Base-by-base conservation (phyloP, 352 stramenopile species). In the Pythium biforme region DNA sequence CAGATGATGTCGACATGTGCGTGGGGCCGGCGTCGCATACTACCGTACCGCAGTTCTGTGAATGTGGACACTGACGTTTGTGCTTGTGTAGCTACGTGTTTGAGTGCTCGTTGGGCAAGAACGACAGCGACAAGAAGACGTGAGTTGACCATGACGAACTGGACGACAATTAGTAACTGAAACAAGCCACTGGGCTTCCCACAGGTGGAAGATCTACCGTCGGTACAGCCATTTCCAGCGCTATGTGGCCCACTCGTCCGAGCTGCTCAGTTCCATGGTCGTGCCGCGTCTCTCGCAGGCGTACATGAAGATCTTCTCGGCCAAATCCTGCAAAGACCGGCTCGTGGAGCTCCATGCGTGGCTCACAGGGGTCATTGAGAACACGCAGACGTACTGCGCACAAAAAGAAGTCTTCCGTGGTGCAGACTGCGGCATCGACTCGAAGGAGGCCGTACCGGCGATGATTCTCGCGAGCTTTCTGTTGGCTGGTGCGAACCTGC, bases 141-240 rank as follows among this genome's bases (percentile, higher is more conserved):
- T 86, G 69, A 20, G 66, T 66, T n/a, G n/a, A n/a, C n/a, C n/a
- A 34, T 19, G 31, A 41, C 26, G 27, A 22, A 20, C 25, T 9
- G 27, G n/a, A 41, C 17, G 41, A 27, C 11, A 53, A 6, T 22
- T 34, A 4, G 4, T 34, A 19, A 33, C 37, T 41, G 31, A 37
- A 8, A 11, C 31, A 12, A 37, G 31, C 9, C 37, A 17, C n/a
- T 10, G 6, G 12, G 37, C 15, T 43, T 43, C 37, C 19, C 65
- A 60, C 46, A 81, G 72, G 34, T 94, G 85, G 85, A 91, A 91
- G 60, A 86, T 94, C 58, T 92, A 92, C 47, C 79, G 83, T 9
- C 83, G 86, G n/a, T 94, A 94, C 63, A 72, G 86, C 31, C 83
- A 94, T 22, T 94, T 94, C 71, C 77, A 94, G 54, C 72, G 78